Evolutionary conservation across 805 yeast genomes (phyloP).

Genomic region (Lachancea lanzarotensis): DNA sequence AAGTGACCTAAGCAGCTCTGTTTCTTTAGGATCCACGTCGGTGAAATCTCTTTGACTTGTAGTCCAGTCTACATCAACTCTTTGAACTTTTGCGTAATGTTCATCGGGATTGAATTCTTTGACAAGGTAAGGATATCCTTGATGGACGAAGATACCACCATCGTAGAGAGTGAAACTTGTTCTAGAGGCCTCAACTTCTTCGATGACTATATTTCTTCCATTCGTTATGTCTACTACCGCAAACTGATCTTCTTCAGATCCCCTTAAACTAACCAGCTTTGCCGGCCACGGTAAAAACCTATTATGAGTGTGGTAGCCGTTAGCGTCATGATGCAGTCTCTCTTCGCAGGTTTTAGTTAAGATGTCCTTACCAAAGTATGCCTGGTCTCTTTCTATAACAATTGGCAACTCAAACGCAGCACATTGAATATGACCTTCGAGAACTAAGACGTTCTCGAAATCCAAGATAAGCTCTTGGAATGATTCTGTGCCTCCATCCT

Average conservation of each 20-base stretch:
- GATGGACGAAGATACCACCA: slow-evolving; percentile 92
- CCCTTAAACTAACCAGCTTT: slow-evolving; percentile 67
- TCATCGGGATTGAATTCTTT: slow-evolving; percentile 75
- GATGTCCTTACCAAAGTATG: slow-evolving; percentile 42
- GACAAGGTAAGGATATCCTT: slow-evolving; percentile 84
- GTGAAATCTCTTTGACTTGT: slow-evolving; percentile 90
- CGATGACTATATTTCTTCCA: slow-evolving; percentile 69
- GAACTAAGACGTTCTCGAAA: slow-evolving; percentile 52
- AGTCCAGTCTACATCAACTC: slow-evolving; percentile 91
- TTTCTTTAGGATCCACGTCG: slow-evolving; percentile 80
- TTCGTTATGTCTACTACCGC: slow-evolving; percentile 90
- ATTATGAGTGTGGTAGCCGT: slow-evolving; percentile 50
- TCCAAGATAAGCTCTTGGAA: slow-evolving; percentile 56
- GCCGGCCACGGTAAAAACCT: slow-evolving; percentile 79
- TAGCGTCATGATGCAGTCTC: slow-evolving; percentile 36
- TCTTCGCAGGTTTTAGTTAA: slow-evolving; percentile 34
- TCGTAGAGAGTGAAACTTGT: slow-evolving; percentile 84
- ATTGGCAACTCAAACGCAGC: slow-evolving; percentile 86
- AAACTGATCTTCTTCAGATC: slow-evolving; percentile 71
- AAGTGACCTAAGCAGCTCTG: slow-evolving; percentile 56
- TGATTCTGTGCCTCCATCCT: slow-evolving; percentile 36
- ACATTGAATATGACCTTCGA: slow-evolving; percentile 86
- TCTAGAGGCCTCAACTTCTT: slow-evolving; percentile 82
- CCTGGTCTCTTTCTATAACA: slow-evolving; percentile 42
- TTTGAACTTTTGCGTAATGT: slow-evolving; percentile 73